Evolutionary conservation across 208 protist genomes (phyloP).

Genomic region (Porcisia hertigi): DNA sequence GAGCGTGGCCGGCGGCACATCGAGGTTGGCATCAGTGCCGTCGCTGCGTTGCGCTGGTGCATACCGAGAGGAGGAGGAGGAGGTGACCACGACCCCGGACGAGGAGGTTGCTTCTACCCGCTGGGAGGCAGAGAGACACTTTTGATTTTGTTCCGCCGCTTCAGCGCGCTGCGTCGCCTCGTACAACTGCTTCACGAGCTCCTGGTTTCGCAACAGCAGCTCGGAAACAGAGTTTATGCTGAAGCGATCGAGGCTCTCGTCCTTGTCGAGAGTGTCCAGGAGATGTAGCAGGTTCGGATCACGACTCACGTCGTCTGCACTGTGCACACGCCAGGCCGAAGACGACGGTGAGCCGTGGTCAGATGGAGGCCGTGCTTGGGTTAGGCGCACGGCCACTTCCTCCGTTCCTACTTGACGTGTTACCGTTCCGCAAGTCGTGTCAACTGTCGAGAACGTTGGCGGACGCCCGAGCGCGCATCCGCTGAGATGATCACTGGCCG

Average conservation of each 20-base stretch:
- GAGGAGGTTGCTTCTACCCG: slow-evolving; percentile 26
- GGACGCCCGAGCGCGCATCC: slow-evolving; percentile 62
- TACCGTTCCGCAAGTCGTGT: slow-evolving; percentile 25
- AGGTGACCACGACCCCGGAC: neutral
- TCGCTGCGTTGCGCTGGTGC: neutral
- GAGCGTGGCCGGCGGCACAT: slow-evolving; percentile 10
- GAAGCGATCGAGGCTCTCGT: slow-evolving; percentile 65
- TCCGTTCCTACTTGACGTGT: slow-evolving; percentile 18
- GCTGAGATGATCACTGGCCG: slow-evolving; percentile 56
- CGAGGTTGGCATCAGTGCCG: neutral
- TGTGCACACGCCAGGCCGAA: slow-evolving; percentile 3
- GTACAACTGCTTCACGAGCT: slow-evolving; percentile 76
- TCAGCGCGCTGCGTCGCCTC: slow-evolving; percentile 45
- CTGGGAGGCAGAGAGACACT: neutral
- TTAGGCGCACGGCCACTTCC: slow-evolving; percentile 17
- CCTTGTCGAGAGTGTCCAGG: slow-evolving; percentile 54
- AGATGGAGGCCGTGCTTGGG: neutral
- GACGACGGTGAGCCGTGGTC: neutral
- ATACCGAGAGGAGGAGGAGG: neutral
- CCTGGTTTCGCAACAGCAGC: slow-evolving; percentile 75
- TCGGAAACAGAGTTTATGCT: slow-evolving; percentile 69
- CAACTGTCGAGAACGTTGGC: slow-evolving; percentile 38
- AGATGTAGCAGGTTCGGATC: slow-evolving; percentile 41
- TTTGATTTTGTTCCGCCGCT: slow-evolving; percentile 11
- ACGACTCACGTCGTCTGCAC: slow-evolving; percentile 30